Evolutionary conservation across 768 basidiomycete genomes (phyloP), one percentile per base, ranked within the genome.

Genomic region (Multifurca ochricompacta): DNA sequence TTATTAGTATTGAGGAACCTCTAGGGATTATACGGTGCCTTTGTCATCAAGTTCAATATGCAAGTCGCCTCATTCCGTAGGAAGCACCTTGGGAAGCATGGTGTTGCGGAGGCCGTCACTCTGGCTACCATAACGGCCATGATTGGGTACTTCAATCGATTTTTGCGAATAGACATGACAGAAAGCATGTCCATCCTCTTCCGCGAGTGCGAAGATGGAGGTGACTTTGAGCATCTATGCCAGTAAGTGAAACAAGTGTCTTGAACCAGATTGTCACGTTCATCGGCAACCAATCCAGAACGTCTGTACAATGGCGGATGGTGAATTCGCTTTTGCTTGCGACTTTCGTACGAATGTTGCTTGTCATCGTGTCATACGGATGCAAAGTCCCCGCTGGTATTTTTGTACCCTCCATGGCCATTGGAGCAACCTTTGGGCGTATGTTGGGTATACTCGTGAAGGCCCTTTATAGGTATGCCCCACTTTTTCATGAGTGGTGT

Each of bases 401-500:
- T 61, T 99, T 99, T 62, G 91, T 99, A 0, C 96, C 96, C 2
- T 96, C 94, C 3, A 98, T 99, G 96, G 96, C 95, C 1, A 85
- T 98, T 51, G 96, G 96, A 35, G 96, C 96, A 3, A 87, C 91
- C 0, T 98, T 98, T 65, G 96, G 96, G 2, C 77, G 96, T 35
- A 96, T 98, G 92, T 73, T 99, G 16, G 96, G 96, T 1, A 98
- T 97, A 56, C 76, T 96, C 59, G 93, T 97, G 30, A 95, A 96
- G 69, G 93, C 93, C 0, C 76, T 96, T 70, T 84, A 95, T 67
- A 77, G 75, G 94, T 87, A 58, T 63, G 77, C 64, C 13, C 7
- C 9, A 4, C 35, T 28, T 11, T 39, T 21, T 6, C 16, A 25
- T 58, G 13, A 18, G 27, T 45, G 18, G 6, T 39, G 42, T 32